These are phyloP conservation scores for Plasmodium fragile DNA, from an alignment of 169 alveolate genomes.

Conservation along the genomic window DNA sequence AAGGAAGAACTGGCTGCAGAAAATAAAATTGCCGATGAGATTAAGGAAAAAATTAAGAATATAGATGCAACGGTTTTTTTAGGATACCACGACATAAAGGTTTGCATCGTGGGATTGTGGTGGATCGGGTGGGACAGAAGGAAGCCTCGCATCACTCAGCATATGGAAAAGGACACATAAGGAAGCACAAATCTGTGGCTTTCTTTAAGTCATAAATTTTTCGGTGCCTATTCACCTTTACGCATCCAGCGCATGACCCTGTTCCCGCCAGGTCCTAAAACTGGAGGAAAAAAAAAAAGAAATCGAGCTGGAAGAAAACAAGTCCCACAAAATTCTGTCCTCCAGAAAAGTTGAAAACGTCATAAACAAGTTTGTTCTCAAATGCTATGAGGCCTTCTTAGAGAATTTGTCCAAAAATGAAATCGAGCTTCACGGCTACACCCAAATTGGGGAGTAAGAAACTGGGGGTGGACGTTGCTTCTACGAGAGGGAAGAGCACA, in stretches of 20 bases:
- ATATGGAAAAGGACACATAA: not conserved
- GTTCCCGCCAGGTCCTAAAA: constrained; percentile 14
- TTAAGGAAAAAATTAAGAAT: constrained; percentile 21
- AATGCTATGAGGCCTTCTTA: constrained; percentile 46
- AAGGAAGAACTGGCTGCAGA: constrained; percentile 17
- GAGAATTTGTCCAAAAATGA: constrained; percentile 33
- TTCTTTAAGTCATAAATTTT: not conserved
- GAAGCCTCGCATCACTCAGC: not conserved
- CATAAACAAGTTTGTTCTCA: constrained; percentile 54
- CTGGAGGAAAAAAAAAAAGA: constrained; percentile 64
- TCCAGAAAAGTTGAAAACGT: constrained; percentile 52
- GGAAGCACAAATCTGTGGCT: not conserved
- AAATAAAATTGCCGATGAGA: constrained; percentile 42
- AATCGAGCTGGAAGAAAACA: constrained; percentile 58
- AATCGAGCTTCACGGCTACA: constrained; percentile 6
- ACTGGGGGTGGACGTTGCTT: not conserved
- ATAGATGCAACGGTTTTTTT: constrained; percentile 43
- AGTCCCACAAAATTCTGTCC: constrained; percentile 16
- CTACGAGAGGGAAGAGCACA: not conserved
- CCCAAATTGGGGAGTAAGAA: constrained; percentile 8
- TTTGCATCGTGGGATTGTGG: not conserved
- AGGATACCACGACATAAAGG: constrained; percentile 71
- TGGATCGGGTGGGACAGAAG: not conserved
- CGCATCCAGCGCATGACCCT: not conserved
- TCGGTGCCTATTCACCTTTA: not conserved